A percentile compares a stretch with the other conserved stretches of the same genome.
phyloP scores from a whole-genome alignment of 2,329 filamentous ascomycete species.

The Furcasterigmium furcatum region DNA sequence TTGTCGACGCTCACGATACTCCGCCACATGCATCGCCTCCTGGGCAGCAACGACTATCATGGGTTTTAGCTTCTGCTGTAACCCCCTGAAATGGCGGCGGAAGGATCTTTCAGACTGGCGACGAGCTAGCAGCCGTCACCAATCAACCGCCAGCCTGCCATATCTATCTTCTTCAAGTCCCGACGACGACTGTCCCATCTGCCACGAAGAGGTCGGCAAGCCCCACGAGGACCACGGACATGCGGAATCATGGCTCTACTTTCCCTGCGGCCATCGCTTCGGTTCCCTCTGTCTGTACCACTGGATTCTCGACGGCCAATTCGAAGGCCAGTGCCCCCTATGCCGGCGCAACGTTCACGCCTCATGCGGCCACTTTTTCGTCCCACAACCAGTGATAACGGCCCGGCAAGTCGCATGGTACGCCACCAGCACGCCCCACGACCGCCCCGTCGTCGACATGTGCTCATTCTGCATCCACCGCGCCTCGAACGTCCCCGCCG shows the following conservation, averaged over 20 bases:
- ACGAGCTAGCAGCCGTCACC: too few relatives aligned
- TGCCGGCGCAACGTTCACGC: constrained; percentile 29
- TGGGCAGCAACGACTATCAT: too few relatives aligned
- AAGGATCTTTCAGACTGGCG: too few relatives aligned
- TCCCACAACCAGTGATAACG: constrained; percentile 18
- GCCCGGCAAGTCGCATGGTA: neutral
- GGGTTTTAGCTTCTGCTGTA: too few relatives aligned
- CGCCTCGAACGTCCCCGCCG: neutral
- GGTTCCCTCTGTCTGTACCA: constrained; percentile 38
- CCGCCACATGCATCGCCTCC: too few relatives aligned
- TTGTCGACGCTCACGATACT: too few relatives aligned
- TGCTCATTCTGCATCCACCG: neutral
- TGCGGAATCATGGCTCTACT: constrained; percentile 32
- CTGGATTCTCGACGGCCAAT: constrained; percentile 32
- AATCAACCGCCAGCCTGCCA: too few relatives aligned
- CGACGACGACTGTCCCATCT: constrained; percentile 33
- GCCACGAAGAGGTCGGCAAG: constrained; percentile 35
- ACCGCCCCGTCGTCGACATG: neutral
- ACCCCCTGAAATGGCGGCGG: too few relatives aligned
- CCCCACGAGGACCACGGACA: constrained; percentile 29
- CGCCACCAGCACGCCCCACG: neutral
- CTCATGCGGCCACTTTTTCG: constrained; percentile 26
- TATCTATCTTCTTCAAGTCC: neutral
- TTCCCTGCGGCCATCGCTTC: constrained; percentile 41
- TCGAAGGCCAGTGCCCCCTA: constrained; percentile 32